Evolutionary conservation across 1,284 basidiomycete genomes (phyloP), one percentile per base, ranked within the genome.

Genomic region (Cutaneotrichosporon mucoides): DNA sequence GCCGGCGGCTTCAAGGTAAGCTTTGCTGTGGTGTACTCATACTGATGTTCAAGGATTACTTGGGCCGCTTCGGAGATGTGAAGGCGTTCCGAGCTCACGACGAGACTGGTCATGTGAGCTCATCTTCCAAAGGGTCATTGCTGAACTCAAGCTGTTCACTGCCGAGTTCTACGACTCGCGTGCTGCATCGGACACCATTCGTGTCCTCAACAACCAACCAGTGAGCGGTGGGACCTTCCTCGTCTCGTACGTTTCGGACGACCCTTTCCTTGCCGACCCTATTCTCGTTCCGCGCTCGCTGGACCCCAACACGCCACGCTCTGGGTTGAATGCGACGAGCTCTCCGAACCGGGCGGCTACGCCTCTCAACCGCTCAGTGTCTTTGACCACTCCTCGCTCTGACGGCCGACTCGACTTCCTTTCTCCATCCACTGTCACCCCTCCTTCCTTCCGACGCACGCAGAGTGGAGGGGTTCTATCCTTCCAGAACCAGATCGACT

Each of bases 101-200:
- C 10, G 44, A 55, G 36, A 55, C 38, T 11, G 64, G 65, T 11
- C 64, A 64, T 45, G 67, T 66, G 43, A 60, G 65, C 13, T 37
- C 5, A 15, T 24, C 6, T 40, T 33, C 9, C 51, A n/a, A n/a
- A n/a, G n/a, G n/a, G n/a, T n/a, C n/a, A n/a, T n/a, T n/a, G 38
- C 48, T 42, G 12, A 55, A n/a, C 6, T 10, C 49, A 33, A 75
- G 73, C 46, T 52, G 0, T 77, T 70, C 61, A 58, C 67, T 7
- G 73, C 67, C n/a, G 70, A 74, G 34, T 77, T 62, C 55, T 74
- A 57, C 55, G 74, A 77, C 55, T 65, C 70, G 3, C 69, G 74
- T 5, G 47, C 63, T 12, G 74, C 75, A 1, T 47, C 60, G 3
- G 46, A 61, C 15, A 69, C 69, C 11, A 59, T 71, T 49, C 44